Conservation (phyloP, 1,284 basidiomycete species). For the Albatrellus sp. region DNA sequence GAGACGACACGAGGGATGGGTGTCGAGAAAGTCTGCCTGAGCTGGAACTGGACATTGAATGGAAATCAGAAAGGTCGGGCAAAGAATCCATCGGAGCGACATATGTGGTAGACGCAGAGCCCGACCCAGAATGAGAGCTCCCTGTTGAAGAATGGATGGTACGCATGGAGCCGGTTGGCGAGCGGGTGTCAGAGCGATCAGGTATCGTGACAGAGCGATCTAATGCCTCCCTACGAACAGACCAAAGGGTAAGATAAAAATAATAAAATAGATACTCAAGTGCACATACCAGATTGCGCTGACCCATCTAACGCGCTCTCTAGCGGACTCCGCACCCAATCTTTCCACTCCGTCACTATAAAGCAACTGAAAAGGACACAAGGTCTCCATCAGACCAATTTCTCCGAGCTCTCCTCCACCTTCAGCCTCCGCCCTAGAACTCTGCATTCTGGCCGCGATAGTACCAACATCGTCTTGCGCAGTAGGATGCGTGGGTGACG, state of each 20-base stretch:
- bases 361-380: slow-evolving; percentile 81
- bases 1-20: slow-evolving; percentile 39
- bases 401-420: slow-evolving; percentile 31
- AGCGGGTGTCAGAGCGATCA: slow-evolving; percentile 39
- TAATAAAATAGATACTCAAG: slow-evolving; percentile 4
- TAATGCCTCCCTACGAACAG: slow-evolving; percentile 48
- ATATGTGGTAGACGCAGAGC: slow-evolving; percentile 51
- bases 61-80: slow-evolving; percentile 51
- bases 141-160: slow-evolving; percentile 49
- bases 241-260: slow-evolving; percentile 2
- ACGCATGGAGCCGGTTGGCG: slow-evolving; percentile 59
- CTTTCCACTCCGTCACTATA: slow-evolving; percentile 82
- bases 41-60: slow-evolving; percentile 29
- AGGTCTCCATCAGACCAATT: slow-evolving; percentile 39
- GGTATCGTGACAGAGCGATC: slow-evolving; percentile 38
- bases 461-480: slow-evolving; percentile 78
- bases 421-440: slow-evolving; percentile 30
- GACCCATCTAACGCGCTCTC: slow-evolving; percentile 80
- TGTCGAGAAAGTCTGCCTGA: slow-evolving; percentile 24
- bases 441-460: slow-evolving; percentile 57
- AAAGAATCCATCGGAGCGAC: slow-evolving; percentile 55
- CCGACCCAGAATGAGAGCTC: slow-evolving; percentile 23
- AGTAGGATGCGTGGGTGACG: slow-evolving; percentile 64
- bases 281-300: slow-evolving; percentile 66
- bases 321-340: slow-evolving; percentile 69